Percentiles rank a stretch among this genome's conserved stretches.
Conservation (phyloP, 768 basidiomycete genomes). For the Boletus rubropictus region DNA sequence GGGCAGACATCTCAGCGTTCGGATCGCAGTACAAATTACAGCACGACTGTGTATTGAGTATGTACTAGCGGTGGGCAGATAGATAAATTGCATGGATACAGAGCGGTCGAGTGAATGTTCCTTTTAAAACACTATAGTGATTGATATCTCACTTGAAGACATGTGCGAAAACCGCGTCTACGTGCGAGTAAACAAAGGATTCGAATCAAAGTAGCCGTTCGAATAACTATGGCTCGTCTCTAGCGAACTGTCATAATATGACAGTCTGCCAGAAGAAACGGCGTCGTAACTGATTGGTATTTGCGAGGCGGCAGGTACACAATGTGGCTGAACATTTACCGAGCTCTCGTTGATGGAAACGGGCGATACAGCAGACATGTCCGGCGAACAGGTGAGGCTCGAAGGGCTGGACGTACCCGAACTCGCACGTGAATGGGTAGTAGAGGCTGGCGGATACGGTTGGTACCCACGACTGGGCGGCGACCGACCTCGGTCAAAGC, state of each 20-base stretch:
- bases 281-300: constrained; percentile 19
- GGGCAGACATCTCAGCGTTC: not conserved
- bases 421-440: constrained; percentile 25
- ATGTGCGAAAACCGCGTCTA: constrained; percentile 9
- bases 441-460: constrained; percentile 40
- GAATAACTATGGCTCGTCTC: constrained; percentile 22
- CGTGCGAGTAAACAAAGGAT: constrained; percentile 19
- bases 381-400: constrained; percentile 26
- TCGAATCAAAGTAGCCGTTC: constrained; percentile 19
- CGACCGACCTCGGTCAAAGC: constrained; percentile 45
- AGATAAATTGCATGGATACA: constrained; percentile 27
- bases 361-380: constrained; percentile 21
- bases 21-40: constrained; percentile 15
- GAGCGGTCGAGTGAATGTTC: constrained; percentile 14
- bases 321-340: constrained; percentile 17
- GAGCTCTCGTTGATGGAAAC: constrained; percentile 13
- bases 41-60: constrained; percentile 11
- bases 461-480: constrained; percentile 48
- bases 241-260: constrained; percentile 25
- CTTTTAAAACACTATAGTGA: constrained; percentile 12
- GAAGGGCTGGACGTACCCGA: constrained; percentile 30
- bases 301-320: constrained; percentile 17
- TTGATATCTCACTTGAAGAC: constrained; percentile 18
- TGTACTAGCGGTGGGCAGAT: constrained; percentile 11
- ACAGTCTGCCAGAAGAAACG: constrained; percentile 23